Percentiles rank a stretch among this genome's conserved stretches.
Evolutionary conservation across 129 eudicot species (phyloP).

Genomic region (Apium graveolens): DNA sequence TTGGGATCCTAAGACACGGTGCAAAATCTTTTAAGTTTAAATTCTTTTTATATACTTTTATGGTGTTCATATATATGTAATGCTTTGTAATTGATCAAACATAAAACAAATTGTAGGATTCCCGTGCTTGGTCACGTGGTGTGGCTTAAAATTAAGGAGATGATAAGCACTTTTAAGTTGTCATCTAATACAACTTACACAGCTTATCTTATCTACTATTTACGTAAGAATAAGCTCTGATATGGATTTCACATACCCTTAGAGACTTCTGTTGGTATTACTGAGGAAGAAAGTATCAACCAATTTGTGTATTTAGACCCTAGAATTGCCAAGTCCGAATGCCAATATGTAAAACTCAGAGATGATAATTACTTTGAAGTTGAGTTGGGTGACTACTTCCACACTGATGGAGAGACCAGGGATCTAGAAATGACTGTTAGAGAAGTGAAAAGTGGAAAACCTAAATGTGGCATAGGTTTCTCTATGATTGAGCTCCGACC

Average conservation of each 20-base stretch:
- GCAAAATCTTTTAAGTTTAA: background rate
- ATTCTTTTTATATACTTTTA: too few species aligned
- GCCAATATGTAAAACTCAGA: background rate
- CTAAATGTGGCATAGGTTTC: background rate
- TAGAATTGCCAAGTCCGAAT: background rate
- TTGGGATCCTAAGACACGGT: background rate
- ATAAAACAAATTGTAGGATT: too few species aligned
- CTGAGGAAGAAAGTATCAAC: too few species aligned
- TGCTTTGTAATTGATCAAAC: too few species aligned
- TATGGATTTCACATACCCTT: background rate
- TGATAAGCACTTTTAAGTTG: background rate
- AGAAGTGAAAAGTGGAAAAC: background rate
- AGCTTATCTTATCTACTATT: too few species aligned
- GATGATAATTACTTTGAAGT: background rate
- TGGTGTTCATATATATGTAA: too few species aligned
- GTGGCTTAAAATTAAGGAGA: background rate
- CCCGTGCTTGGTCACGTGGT: background rate
- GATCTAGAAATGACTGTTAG: background rate
- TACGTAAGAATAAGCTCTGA: too few species aligned
- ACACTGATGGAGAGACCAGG: background rate
- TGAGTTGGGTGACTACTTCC: background rate
- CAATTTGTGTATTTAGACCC: background rate
- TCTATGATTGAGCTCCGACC: background rate
- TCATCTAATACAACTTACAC: background rate
- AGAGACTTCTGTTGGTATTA: background rate